Base-by-base conservation (phyloP, 179 eudicot species). In the Nepenthes alata region DNA sequence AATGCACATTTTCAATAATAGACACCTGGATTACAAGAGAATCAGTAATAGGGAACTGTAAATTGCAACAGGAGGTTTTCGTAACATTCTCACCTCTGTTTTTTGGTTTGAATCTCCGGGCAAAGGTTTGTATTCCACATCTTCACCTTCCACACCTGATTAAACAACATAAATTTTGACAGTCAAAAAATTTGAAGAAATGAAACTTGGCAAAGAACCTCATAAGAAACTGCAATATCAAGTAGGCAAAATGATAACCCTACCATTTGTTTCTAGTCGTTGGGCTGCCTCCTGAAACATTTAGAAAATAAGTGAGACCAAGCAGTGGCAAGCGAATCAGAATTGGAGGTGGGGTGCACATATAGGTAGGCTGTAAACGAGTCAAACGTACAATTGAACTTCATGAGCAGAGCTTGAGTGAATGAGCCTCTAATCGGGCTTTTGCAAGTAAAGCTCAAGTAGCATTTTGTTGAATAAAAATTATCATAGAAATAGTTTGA, bases 241-340 rank as follows among this genome's bases (percentile, higher is more conserved):
- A 1, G 15, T 7, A 50, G n/a, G 53, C 3, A 54, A 71, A 36
- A 8, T 4, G 58, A 39, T 2, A 13, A 12, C 6, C 15, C 63
- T 69, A 84, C 95, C 87, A 41, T 71, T 70, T 65, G 79, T 35
- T 56, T 62, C 63, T 51, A 61, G 44, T 7, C 73, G 72, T 69
- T 74, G 77, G 58, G 83, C 91, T 77, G 82, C 83, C 69, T 87
- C 95, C 95, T 87, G 15, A 79, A 70, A 77, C 15, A 59, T 15
- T 56, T 54, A 16, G 14, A 69, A 64, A 57, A 2, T 50, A 44
- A 12, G 62, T 61, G n/a, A 74, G 53, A 54, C 15, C 9, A 53
- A 58, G 14, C 25, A 25, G 25, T 25, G 25, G 25, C 25, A 25
- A 25, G 25, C 25, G 1, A 25, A 25, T 25, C 1, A 25, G 25